These are phyloP conservation scores for Insectozyma bohioensis DNA, from an alignment of 1,139 yeast genomes.

Conservation along the genomic window DNA sequence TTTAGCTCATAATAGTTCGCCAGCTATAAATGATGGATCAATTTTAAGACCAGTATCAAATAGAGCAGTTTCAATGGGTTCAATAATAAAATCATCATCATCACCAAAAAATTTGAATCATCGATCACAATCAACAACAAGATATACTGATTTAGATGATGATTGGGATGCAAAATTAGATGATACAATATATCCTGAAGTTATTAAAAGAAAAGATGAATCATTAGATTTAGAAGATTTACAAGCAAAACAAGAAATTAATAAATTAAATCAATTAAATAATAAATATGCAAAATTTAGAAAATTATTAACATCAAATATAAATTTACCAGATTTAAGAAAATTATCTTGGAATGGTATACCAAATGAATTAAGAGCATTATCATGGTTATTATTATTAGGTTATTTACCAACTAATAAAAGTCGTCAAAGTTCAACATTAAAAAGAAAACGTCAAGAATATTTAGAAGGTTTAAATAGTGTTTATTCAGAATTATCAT, in stretches of 20 bases:
- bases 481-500: slow-evolving; percentile 16
- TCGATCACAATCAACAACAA: slow-evolving; percentile 13
- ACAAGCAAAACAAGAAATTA: slow-evolving; percentile 45
- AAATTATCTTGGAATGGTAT: slow-evolving; percentile 93
- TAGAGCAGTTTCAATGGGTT: slow-evolving; percentile 21
- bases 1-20: slow-evolving; percentile 25
- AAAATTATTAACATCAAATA: slow-evolving; percentile 54
- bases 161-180: slow-evolving; percentile 92
- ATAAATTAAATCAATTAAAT: slow-evolving; percentile 56
- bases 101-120: slow-evolving; percentile 6
- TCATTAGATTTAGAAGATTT: slow-evolving; percentile 26
- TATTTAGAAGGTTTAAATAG: slow-evolving; percentile 65
- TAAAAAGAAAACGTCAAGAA: slow-evolving; percentile 82
- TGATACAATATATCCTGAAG: slow-evolving; percentile 41
- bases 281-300: slow-evolving; percentile 69
- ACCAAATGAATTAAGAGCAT: slow-evolving; percentile 77
- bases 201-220: slow-evolving; percentile 19
- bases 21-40: slow-evolving; percentile 18
- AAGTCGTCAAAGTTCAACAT: slow-evolving; percentile 66
- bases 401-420: slow-evolving; percentile 91
- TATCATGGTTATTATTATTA: slow-evolving; percentile 84
- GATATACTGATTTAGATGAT: slow-evolving; percentile 70
- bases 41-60: slow-evolving; percentile 17
- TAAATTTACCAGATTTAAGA: slow-evolving; percentile 61
- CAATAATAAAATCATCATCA: slow-evolving; percentile 1